Evolutionary conservation across 2,329 filamentous ascomycete species (phyloP).

Genomic region (Emmonsiellopsis sp.): DNA sequence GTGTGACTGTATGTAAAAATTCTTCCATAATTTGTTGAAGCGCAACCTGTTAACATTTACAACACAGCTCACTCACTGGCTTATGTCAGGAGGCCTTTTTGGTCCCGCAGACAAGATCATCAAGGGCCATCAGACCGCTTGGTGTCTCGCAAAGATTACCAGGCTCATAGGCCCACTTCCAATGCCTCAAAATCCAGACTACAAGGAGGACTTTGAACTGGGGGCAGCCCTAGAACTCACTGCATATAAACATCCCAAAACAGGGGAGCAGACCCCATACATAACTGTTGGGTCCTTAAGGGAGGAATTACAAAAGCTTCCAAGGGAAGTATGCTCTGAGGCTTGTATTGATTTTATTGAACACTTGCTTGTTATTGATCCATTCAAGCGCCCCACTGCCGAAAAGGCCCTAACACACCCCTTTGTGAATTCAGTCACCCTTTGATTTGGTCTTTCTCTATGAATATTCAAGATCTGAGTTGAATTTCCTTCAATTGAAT

Average conservation of each 20-base stretch:
- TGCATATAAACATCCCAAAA: conserved; percentile 1
- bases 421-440: conserved; percentile 1
- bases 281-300: conserved; percentile 1
- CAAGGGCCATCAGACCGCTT: background rate
- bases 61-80: conserved; percentile 5
- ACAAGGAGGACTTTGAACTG: background rate
- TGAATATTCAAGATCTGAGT: no score
- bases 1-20: conserved; percentile 6
- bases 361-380: conserved; percentile 7
- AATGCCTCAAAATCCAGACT: background rate
- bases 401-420: conserved; percentile 5
- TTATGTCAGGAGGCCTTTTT: conserved; percentile 4
- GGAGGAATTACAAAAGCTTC: conserved; percentile 3
- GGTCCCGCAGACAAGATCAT: conserved; percentile 4
- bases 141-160: background rate
- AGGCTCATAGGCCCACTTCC: background rate
- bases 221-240: background rate
- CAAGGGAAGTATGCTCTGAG: conserved; percentile 2
- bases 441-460: background rate
- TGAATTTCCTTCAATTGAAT: no score
- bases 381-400: conserved; percentile 1
- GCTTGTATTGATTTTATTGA: conserved; percentile 6
- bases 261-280: background rate
- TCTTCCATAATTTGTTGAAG: background rate
- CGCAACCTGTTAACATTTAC: background rate